A percentile compares a stretch with the other conserved stretches of the same genome.
These are phyloP conservation scores for Diaporthe destruens DNA, from an alignment of 2,329 filamentous ascomycete genomes.

Conservation along the genomic window DNA sequence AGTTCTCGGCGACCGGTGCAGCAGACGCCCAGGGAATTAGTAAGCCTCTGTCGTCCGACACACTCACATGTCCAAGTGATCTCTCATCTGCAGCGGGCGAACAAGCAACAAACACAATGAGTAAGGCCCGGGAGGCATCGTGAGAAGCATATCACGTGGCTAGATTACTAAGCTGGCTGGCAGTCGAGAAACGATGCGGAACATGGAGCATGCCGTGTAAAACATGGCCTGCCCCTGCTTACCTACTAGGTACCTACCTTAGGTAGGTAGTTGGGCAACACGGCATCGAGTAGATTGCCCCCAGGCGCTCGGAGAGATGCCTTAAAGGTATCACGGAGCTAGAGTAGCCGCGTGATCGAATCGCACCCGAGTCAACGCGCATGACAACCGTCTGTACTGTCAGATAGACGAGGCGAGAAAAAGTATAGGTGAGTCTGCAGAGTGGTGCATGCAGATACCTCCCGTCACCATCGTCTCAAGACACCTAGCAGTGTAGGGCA, in stretches of 20 bases:
- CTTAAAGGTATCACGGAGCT: slow-evolving; percentile 31
- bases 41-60: not conserved
- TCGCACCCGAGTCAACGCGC: slow-evolving; percentile 13
- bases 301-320: slow-evolving; percentile 15
- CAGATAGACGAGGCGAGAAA: not conserved
- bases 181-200: not conserved
- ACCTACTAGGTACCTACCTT: not conserved
- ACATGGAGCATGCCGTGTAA: slow-evolving; percentile 16
- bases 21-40: not conserved
- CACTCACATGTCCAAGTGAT: not conserved
- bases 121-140: not conserved
- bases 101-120: not conserved
- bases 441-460: not conserved
- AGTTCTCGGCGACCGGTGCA: slow-evolving; percentile 7
- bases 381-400: slow-evolving; percentile 3
- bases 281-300: slow-evolving; percentile 33
- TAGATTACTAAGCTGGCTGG: slow-evolving; percentile 27
- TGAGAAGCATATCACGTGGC: slow-evolving; percentile 15
- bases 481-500: not conserved
- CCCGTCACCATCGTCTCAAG: not conserved
- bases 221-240: slow-evolving; percentile 8
- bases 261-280: slow-evolving; percentile 23
- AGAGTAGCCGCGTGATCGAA: slow-evolving; percentile 34
- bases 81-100: too few species aligned
- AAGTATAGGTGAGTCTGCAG: not conserved